phyloP scores from a whole-genome alignment of 169 alveolate genomes.

The Cryptosporidium andersoni region DNA sequence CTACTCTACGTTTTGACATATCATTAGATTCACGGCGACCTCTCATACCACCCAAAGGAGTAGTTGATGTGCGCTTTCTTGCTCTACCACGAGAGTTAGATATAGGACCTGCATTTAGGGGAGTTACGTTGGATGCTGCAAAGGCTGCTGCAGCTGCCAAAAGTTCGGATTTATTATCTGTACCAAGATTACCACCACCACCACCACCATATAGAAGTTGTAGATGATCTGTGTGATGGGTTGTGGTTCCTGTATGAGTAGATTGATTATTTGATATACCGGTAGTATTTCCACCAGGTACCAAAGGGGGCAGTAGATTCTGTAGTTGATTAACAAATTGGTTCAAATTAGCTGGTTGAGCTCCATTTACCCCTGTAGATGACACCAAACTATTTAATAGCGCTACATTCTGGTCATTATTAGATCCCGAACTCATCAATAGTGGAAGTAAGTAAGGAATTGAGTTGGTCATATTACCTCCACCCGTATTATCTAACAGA shows the following conservation, averaged over 20 bases:
- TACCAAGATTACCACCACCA: slow-evolving; percentile 28
- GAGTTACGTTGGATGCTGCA: slow-evolving; percentile 54
- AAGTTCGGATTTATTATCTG: slow-evolving; percentile 65
- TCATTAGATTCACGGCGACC: slow-evolving; percentile 67
- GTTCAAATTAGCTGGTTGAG: slow-evolving; percentile 33
- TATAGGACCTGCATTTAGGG: slow-evolving; percentile 47
- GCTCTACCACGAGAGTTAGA: slow-evolving; percentile 67
- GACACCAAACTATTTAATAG: slow-evolving; percentile 62
- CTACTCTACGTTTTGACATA: slow-evolving; percentile 40
- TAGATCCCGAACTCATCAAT: slow-evolving; percentile 66
- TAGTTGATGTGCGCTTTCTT: slow-evolving; percentile 54
- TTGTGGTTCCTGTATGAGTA: slow-evolving; percentile 20
- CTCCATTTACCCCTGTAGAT: slow-evolving; percentile 36
- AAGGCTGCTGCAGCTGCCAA: slow-evolving; percentile 73
- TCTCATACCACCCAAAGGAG: slow-evolving; percentile 67
- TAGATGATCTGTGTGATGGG: slow-evolving; percentile 65
- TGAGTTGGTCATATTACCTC: slow-evolving; percentile 22
- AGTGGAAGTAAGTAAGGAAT: slow-evolving; percentile 54
- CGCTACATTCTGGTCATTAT: slow-evolving; percentile 60
- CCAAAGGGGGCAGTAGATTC: slow-evolving; percentile 57
- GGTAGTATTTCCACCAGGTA: slow-evolving; percentile 30
- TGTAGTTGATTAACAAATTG: slow-evolving; percentile 63
- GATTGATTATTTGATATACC: slow-evolving; percentile 34
- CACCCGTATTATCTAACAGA: not conserved
- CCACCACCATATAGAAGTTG: slow-evolving; percentile 67